phyloP scores from a whole-genome alignment of 176 grass and related monocot genomes.

The Stipa capillata region DNA sequence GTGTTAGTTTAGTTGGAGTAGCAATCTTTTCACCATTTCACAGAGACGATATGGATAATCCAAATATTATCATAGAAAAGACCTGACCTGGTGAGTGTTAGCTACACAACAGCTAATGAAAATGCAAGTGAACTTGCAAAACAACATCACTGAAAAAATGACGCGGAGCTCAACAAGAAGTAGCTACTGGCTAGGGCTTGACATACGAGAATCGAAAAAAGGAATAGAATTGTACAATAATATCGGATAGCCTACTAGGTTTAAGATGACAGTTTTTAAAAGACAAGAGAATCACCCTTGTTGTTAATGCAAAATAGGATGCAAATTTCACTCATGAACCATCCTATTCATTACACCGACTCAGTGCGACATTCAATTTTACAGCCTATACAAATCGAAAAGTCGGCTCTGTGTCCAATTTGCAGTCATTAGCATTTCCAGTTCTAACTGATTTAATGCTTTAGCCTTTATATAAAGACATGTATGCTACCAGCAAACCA shows the following conservation, averaged over 20 bases:
- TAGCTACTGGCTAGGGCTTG: background rate
- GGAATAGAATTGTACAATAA: background rate
- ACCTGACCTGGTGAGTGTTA: conserved; percentile 75
- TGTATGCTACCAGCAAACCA: background rate
- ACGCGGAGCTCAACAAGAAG: background rate
- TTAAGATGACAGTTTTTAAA: background rate
- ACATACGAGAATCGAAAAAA: background rate
- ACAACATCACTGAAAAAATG: conserved; percentile 21
- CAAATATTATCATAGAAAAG: background rate
- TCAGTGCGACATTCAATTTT: background rate
- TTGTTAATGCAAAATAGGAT: background rate
- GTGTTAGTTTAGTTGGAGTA: conserved; percentile 6
- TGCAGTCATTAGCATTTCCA: background rate
- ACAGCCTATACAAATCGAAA: background rate
- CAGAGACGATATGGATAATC: background rate
- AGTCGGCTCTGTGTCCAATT: background rate
- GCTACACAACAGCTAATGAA: conserved; percentile 72
- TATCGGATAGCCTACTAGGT: background rate
- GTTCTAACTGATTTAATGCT: background rate
- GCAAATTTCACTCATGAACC: background rate
- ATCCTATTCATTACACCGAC: background rate
- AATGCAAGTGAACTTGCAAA: conserved; percentile 89
- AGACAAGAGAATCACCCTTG: background rate
- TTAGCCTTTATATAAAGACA: conserved; percentile 2
- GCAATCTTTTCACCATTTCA: background rate